Evolutionary conservation across 306 rosid species (phyloP).

Genomic region (Ormosia semicastrata): DNA sequence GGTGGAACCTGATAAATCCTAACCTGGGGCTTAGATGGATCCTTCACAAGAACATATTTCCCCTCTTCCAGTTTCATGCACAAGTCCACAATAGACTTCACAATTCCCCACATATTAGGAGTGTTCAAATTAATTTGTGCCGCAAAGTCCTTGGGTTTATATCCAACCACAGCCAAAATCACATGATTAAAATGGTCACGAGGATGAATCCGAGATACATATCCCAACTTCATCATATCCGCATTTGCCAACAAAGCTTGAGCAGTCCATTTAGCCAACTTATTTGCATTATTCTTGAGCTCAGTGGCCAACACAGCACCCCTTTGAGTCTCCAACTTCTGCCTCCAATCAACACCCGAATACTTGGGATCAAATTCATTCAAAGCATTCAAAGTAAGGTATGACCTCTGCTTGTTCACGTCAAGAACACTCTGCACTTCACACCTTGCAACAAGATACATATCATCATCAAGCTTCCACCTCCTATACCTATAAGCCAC

Average conservation of each 20-base stretch:
- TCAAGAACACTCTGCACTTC: constrained; percentile 96
- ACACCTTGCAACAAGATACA: constrained; percentile 85
- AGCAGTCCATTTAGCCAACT: constrained; percentile 94
- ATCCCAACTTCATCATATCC: constrained; percentile 93
- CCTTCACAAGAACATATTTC: constrained; percentile 87
- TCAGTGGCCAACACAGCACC: constrained; percentile 98
- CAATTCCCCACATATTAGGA: constrained; percentile 92
- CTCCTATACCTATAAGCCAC: constrained; percentile 83
- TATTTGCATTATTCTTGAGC: constrained; percentile 92
- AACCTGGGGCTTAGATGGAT: constrained; percentile 92
- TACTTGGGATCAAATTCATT: constrained; percentile 92
- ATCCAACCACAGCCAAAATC: constrained; percentile 84
- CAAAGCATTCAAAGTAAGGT: constrained; percentile 83
- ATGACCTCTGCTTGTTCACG: constrained; percentile 78
- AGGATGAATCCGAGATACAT: constrained; percentile 92
- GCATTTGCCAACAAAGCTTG: constrained; percentile 86
- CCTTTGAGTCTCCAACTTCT: constrained; percentile 94
- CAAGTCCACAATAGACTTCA: constrained; percentile 92
- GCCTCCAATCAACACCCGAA: constrained; percentile 93
- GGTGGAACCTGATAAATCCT: constrained; percentile 91
- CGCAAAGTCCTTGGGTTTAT: constrained; percentile 86
- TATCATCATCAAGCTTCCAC: constrained; percentile 87
- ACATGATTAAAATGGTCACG: constrained; percentile 94
- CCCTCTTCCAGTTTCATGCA: constrained; percentile 97
- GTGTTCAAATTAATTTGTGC: constrained; percentile 80